A percentile compares a stretch with the other conserved stretches of the same genome.
Conservation (phyloP, 208 protist species). For the Naegleria fowleri region DNA sequence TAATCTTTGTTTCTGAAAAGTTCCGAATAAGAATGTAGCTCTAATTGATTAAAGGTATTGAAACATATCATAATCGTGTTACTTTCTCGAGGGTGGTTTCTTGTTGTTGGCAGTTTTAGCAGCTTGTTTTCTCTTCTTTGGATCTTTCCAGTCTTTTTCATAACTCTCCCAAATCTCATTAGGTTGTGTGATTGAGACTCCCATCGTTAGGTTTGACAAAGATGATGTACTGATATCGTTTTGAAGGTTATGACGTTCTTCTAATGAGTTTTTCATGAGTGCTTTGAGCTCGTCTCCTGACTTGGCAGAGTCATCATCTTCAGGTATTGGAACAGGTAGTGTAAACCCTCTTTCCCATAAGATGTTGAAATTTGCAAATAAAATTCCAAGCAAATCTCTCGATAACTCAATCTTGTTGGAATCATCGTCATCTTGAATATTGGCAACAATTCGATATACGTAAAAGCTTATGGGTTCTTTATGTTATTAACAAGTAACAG, state of each 20-base stretch:
- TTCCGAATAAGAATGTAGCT: too few species aligned
- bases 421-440: background rate
- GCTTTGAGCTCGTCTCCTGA: background rate
- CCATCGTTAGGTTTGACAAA: background rate
- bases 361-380: background rate
- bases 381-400: background rate
- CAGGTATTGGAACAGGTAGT: background rate
- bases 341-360: background rate
- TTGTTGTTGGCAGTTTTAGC: too few species aligned
- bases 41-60: too few species aligned
- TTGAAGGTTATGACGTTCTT: background rate
- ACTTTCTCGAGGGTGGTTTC: too few species aligned
- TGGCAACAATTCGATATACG: background rate
- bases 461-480: background rate
- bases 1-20: too few species aligned
- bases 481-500: too few species aligned
- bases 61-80: too few species aligned
- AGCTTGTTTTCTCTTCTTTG: background rate
- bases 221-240: background rate
- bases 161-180: background rate
- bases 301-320: background rate
- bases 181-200: background rate
- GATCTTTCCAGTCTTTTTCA: background rate
- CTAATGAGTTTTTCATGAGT: background rate
- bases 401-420: background rate